phyloP scores from a whole-genome alignment of 371 early-diverging fungal genomes.

The Fennellomyces sp. region DNA sequence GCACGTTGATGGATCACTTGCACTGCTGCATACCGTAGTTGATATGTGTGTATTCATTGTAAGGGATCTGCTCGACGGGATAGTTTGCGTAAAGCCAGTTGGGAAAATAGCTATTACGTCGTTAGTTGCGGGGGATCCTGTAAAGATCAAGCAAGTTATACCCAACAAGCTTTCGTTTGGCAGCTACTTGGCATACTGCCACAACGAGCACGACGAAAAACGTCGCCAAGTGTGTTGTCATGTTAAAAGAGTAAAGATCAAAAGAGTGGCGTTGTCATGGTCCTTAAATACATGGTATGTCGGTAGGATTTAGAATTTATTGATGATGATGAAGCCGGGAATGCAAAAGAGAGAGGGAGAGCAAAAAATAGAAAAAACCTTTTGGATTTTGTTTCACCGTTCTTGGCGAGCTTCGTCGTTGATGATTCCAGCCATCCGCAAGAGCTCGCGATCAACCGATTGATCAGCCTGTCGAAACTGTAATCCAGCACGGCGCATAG shows the following conservation, averaged over 20 bases:
- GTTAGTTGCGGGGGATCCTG: too few species aligned
- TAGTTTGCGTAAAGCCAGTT: slow-evolving; percentile 63
- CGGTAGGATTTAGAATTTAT: slow-evolving; percentile 3
- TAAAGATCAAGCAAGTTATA: slow-evolving; percentile 7
- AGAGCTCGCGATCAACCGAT: slow-evolving; percentile 42
- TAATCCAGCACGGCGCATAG: slow-evolving; percentile 43
- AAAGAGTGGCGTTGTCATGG: too few species aligned
- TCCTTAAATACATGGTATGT: slow-evolving; percentile 2
- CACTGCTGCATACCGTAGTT: slow-evolving; percentile 60
- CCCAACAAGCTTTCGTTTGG: slow-evolving; percentile 39
- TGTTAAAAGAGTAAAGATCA: background rate
- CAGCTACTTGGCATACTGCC: slow-evolving; percentile 23
- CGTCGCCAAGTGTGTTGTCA: slow-evolving; percentile 16
- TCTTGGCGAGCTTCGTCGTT: slow-evolving; percentile 25
- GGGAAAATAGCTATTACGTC: slow-evolving; percentile 50
- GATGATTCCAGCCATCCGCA: slow-evolving; percentile 54
- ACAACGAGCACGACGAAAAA: slow-evolving; percentile 21
- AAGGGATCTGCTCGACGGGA: slow-evolving; percentile 46
- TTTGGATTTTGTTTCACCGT: slow-evolving; percentile 1
- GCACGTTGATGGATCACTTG: too few species aligned
- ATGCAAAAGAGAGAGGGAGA: too few species aligned
- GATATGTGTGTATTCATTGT: slow-evolving; percentile 60
- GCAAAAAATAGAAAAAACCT: too few species aligned
- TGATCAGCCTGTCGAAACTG: slow-evolving; percentile 45
- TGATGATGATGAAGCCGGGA: background rate